phyloP scores from a whole-genome alignment of 805 yeast species.

The Phaffomyces antillensis region DNA sequence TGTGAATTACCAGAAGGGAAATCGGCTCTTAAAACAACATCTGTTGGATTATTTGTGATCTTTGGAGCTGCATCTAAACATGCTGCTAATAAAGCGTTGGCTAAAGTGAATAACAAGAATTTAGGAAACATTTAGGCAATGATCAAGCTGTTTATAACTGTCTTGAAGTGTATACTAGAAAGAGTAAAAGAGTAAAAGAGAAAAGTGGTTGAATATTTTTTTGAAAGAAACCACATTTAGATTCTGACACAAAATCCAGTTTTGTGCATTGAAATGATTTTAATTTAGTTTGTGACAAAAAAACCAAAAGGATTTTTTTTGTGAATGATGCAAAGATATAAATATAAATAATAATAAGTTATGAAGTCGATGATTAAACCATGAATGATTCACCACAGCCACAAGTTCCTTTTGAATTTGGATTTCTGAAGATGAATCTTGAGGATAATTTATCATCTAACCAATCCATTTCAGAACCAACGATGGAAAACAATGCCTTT shows the following conservation, averaged over 20 bases:
- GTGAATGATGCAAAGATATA: neutral
- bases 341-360: neutral
- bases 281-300: too few relatives aligned
- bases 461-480: slow-evolving; percentile 99
- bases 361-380: slow-evolving; percentile 45
- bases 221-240: neutral
- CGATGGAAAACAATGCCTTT: slow-evolving; percentile 89
- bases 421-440: slow-evolving; percentile 88
- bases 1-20: slow-evolving; percentile 25
- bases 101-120: slow-evolving; percentile 5
- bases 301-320: neutral
- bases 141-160: neutral
- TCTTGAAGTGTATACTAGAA: neutral
- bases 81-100: slow-evolving; percentile 6
- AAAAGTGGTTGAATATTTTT: neutral
- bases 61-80: slow-evolving; percentile 7
- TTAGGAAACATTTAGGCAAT: slow-evolving; percentile 9
- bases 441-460: slow-evolving; percentile 85
- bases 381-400: slow-evolving; percentile 99
- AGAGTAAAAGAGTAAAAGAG: neutral
- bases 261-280: neutral
- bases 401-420: slow-evolving; percentile 95
- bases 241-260: neutral
- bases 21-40: slow-evolving; percentile 25
- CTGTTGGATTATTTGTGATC: slow-evolving; percentile 17